Percentiles rank a stretch among this genome's conserved stretches.
These are phyloP conservation scores for Myotisia sp. DNA, from an alignment of 2,329 filamentous ascomycete species.

Conservation along the genomic window DNA sequence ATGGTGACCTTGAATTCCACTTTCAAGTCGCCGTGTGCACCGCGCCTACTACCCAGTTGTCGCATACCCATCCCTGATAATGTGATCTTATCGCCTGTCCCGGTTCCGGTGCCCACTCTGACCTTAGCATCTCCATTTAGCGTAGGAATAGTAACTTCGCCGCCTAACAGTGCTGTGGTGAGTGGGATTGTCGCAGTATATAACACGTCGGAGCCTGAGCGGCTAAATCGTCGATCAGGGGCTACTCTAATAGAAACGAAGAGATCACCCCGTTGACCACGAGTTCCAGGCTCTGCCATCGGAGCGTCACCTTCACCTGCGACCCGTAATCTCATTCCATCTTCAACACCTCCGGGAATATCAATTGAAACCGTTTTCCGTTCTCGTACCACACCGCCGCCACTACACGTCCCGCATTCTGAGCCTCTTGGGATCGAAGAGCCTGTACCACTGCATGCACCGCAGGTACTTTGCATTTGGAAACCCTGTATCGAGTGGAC, in stretches of 20 bases:
- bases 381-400: conserved; percentile 72
- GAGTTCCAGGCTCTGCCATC: conserved; percentile 46
- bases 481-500: conserved; percentile 88
- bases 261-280: conserved; percentile 67
- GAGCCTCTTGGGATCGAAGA: conserved; percentile 60
- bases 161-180: conserved; percentile 83
- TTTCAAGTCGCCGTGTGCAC: conserved; percentile 57
- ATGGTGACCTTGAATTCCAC: conserved; percentile 92
- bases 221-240: conserved; percentile 78
- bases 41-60: conserved; percentile 55
- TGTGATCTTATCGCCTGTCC: conserved; percentile 81
- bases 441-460: conserved; percentile 65
- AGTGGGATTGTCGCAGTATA: conserved; percentile 85
- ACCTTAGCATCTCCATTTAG: conserved; percentile 82
- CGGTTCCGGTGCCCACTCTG: conserved; percentile 80
- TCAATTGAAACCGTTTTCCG: conserved; percentile 73
- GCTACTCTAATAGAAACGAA: conserved; percentile 83
- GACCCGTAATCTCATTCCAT: conserved; percentile 83
- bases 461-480: conserved; percentile 87
- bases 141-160: conserved; percentile 78
- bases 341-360: conserved; percentile 89
- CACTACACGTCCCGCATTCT: conserved; percentile 66
- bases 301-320: conserved; percentile 79
- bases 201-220: conserved; percentile 75
- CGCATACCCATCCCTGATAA: conserved; percentile 89